Percentiles rank a stretch among this genome's conserved stretches.
Conservation (phyloP, 495 filamentous ascomycete species). For the Parmelia sp. region DNA sequence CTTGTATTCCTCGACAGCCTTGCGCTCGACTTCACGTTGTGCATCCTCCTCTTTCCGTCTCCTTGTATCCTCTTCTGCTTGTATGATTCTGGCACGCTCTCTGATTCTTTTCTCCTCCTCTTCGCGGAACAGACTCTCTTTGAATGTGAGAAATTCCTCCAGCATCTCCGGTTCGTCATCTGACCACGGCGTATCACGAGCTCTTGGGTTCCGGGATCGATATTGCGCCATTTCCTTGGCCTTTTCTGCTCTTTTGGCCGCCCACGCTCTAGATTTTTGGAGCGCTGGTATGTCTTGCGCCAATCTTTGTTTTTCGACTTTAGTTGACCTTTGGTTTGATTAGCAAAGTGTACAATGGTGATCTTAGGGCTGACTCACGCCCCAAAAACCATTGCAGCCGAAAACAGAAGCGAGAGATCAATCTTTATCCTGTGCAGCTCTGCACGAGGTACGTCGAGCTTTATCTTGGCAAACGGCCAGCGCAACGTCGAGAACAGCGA, state of each 20-base stretch:
- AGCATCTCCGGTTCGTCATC: slow-evolving; percentile 13
- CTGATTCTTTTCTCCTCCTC: slow-evolving; percentile 3
- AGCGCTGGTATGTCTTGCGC: slow-evolving; percentile 6
- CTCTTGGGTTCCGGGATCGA: neutral
- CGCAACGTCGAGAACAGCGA: slow-evolving; percentile 9
- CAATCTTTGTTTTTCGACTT: neutral
- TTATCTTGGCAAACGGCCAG: slow-evolving; percentile 20
- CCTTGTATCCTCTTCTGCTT: slow-evolving; percentile 6
- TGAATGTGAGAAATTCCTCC: slow-evolving; percentile 6
- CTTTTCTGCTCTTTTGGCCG: slow-evolving; percentile 4
- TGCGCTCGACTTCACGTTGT: slow-evolving; percentile 7
- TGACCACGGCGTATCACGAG: neutral
- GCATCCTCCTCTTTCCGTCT: slow-evolving; percentile 4
- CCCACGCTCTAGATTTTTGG: slow-evolving; percentile 8
- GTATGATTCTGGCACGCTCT: neutral
- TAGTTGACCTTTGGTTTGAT: slow-evolving; percentile 1
- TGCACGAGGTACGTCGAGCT: slow-evolving; percentile 14
- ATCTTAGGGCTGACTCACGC: slow-evolving; percentile 6
- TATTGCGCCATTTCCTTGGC: slow-evolving; percentile 4
- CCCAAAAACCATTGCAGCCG: slow-evolving; percentile 15
- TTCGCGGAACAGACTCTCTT: neutral
- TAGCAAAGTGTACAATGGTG: neutral
- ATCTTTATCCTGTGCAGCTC: slow-evolving; percentile 18
- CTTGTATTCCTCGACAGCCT: slow-evolving; percentile 11
- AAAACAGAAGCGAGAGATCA: slow-evolving; percentile 15